These are phyloP conservation scores for Metarhizium robertsii DNA, from an alignment of 2,329 filamentous ascomycete genomes.

Conservation along the genomic window DNA sequence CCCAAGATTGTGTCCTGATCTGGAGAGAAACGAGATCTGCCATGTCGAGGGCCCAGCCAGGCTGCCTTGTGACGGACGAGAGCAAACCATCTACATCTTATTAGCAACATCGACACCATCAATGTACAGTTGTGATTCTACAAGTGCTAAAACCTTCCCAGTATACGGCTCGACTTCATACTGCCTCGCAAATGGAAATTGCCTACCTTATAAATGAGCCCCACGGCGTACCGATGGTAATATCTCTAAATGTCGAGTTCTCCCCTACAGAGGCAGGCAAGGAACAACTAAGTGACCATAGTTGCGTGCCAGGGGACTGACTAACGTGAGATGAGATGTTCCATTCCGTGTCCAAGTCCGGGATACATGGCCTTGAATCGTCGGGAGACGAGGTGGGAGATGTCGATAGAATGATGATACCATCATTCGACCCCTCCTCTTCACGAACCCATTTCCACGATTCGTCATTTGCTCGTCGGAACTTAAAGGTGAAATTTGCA, in stretches of 20 bases:
- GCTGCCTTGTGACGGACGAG: conserved; percentile 70
- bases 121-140: neutral
- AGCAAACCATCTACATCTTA: conserved; percentile 61
- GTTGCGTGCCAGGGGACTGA: conserved; percentile 57
- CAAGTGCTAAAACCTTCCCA: neutral
- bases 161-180: too few relatives aligned
- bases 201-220: conserved; percentile 41
- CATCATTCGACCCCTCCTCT: conserved; percentile 53
- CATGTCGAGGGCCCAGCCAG: conserved; percentile 86
- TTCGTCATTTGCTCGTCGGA: conserved; percentile 40
- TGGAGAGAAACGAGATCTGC: conserved; percentile 53
- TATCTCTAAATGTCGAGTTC: conserved; percentile 45
- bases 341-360: conserved; percentile 46
- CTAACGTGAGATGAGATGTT: conserved; percentile 45
- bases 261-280: conserved; percentile 48
- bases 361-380: conserved; percentile 46
- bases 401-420: conserved; percentile 42
- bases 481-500: conserved; percentile 63
- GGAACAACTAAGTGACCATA: conserved; percentile 57
- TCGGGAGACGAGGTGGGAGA: conserved; percentile 20
- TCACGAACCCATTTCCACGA: conserved; percentile 66
- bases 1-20: conserved; percentile 72
- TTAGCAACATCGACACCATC: neutral
- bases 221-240: conserved; percentile 55
- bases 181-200: too few relatives aligned